A percentile compares a stretch with the other conserved stretches of the same genome.
Conservation (phyloP, 352 stramenopile genomes). For the Phytophthora syringae region DNA sequence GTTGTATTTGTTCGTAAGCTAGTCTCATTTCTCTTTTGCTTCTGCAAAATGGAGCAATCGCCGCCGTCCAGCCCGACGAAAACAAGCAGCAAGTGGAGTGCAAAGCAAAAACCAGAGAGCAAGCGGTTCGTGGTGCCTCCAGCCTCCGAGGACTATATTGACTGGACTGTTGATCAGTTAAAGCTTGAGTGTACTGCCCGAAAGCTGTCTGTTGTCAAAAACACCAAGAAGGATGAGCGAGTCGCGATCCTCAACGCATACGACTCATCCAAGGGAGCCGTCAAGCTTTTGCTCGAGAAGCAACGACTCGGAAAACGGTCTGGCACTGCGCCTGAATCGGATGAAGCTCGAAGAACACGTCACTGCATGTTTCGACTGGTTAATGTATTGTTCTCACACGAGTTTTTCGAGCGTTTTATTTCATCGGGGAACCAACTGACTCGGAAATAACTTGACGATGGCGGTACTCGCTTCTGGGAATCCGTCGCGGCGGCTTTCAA, state of each 20-base stretch:
- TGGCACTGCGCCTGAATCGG: too few species aligned
- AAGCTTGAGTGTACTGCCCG: conserved; percentile 8
- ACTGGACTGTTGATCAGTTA: conserved; percentile 4
- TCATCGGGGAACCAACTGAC: neutral
- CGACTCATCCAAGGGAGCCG: neutral
- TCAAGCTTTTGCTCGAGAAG: neutral
- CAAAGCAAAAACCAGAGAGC: neutral
- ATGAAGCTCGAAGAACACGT: too few species aligned
- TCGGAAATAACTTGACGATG: neutral
- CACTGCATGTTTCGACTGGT: neutral
- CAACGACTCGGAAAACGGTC: too few species aligned
- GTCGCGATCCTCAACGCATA: neutral
- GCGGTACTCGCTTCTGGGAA: conserved; percentile 9
- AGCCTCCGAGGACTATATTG: neutral
- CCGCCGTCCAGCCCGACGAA: too few species aligned
- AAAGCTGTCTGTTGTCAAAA: neutral
- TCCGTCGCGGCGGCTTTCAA: neutral
- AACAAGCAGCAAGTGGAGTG: conserved; percentile 7
- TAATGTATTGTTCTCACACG: neutral
- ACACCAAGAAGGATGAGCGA: neutral
- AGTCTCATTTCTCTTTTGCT: too few species aligned
- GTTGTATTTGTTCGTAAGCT: too few species aligned
- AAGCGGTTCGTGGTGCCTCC: neutral
- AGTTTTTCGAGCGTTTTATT: neutral
- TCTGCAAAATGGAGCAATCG: too few species aligned